Evolutionary conservation across 148 eudicot species (phyloP), one percentile per base, ranked within the genome.

Genomic region (Diospyros kaki): DNA sequence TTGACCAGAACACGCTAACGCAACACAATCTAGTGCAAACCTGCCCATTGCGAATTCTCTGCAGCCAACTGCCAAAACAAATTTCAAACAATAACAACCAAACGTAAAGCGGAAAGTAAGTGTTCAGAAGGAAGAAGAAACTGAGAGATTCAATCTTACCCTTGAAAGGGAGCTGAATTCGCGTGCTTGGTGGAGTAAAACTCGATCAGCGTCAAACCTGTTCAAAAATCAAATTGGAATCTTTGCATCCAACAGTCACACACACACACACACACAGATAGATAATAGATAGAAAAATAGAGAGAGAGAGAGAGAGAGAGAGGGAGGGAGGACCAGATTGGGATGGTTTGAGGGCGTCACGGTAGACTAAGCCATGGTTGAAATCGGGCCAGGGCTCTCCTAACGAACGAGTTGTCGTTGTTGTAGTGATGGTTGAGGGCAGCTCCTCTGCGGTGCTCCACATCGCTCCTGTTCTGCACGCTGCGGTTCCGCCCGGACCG

Each of bases 351-450:
- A 88, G 68, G 58, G 71, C 75, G 80, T 94, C 97, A 45, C 75
- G 77, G 82, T 91, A 91, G 44, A 79, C 73, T 75, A 93, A 66
- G 45, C 98, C 98, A 64, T 79, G 84, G 83, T 91, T 91, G 59
- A 81, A 77, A 54, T 91, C 88, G 54, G 98, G 97, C 98, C 98
- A 93, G 14, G 91, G 79, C 76, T 79, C 84, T 10, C 98, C 97
- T 53, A 89, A 81, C 53, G 69, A 39, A 58, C 48, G 63, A 67
- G 41, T 77, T 54, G 59, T 28, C 46, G 60, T 6, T 40, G 59
- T 5, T 4, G 42, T 0, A 28, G 28, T 28, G 48, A 41, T 38
- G n/a, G 0, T 41, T 9, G 38, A 9, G 4, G 48, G 28, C 28
- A 28, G 28, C 28, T 62, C 55, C 38, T 13, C 50, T 50, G 60